These are phyloP conservation scores for Coffea canephora DNA, from an alignment of 257 asterid genomes.

Conservation along the genomic window DNA sequence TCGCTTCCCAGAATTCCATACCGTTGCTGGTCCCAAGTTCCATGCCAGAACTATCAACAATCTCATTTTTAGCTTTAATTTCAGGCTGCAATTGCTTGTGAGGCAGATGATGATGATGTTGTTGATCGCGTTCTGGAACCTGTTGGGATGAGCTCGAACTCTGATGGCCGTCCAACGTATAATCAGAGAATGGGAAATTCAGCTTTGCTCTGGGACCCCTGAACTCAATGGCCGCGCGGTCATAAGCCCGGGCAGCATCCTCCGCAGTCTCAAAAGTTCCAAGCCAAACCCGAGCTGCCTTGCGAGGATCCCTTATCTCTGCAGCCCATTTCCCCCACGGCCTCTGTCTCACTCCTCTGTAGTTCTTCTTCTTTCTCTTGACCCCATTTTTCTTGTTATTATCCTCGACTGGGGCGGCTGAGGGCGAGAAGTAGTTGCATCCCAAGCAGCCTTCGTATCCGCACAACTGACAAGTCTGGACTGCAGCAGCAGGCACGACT, in stretches of 20 bases:
- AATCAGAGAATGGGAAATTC: conserved; percentile 72
- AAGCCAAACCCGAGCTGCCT: conserved; percentile 89
- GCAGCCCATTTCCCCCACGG: conserved; percentile 99
- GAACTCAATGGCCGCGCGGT: conserved; percentile 74
- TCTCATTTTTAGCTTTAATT: not conserved
- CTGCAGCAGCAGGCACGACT: conserved; percentile 34
- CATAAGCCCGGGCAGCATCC: conserved; percentile 88
- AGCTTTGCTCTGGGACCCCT: conserved; percentile 89
- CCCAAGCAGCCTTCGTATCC: conserved; percentile 66
- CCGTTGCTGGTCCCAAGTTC: conserved; percentile 24
- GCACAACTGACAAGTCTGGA: conserved; percentile 57
- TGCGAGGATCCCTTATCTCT: conserved; percentile 76
- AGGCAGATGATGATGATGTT: not conserved
- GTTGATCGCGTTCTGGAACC: not conserved
- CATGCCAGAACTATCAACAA: conserved; percentile 7
- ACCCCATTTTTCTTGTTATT: conserved; percentile 22
- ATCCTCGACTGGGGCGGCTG: not conserved
- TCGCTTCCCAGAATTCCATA: conserved; percentile 38
- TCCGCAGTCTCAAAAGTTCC: conserved; percentile 82
- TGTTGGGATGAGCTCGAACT: conserved; percentile 16
- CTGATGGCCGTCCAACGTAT: conserved; percentile 26
- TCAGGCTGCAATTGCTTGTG: conserved; percentile 12
- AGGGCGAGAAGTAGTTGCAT: conserved; percentile 45
- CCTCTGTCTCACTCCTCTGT: conserved; percentile 86
- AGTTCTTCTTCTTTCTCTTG: conserved; percentile 61